Evolutionary conservation across 2,329 filamentous ascomycete genomes (phyloP).

Genomic region (Hymenoscyphus scutula): DNA sequence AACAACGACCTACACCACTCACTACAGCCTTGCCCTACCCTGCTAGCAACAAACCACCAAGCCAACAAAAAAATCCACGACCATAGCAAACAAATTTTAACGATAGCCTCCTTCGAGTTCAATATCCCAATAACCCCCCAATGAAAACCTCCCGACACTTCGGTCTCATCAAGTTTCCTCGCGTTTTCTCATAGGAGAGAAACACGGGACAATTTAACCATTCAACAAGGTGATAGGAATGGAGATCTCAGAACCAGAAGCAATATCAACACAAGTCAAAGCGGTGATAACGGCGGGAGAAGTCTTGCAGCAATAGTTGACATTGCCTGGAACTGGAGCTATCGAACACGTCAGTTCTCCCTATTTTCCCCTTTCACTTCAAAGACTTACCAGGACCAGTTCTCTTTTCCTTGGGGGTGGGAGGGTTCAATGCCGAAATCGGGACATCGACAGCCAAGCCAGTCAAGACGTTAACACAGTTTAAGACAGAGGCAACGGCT

Average conservation of each 20-base stretch:
- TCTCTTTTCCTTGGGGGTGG: neutral
- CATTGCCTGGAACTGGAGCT: neutral
- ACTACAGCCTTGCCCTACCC: neutral
- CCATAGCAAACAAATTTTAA: neutral
- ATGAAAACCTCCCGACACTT: too few relatives aligned
- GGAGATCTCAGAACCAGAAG: neutral
- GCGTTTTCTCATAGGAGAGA: too few relatives aligned
- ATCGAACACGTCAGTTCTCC: neutral
- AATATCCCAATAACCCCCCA: neutral
- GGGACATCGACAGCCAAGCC: neutral
- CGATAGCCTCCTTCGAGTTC: neutral
- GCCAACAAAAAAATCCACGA: neutral
- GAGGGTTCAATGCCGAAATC: neutral
- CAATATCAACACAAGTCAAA: constrained; percentile 11
- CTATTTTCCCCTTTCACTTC: neutral
- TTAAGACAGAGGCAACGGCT: constrained; percentile 4
- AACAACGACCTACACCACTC: neutral
- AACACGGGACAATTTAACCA: neutral
- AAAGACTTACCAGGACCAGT: neutral
- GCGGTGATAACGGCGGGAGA: neutral
- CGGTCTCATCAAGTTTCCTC: too few relatives aligned
- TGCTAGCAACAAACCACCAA: neutral
- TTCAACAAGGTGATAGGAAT: constrained; percentile 7
- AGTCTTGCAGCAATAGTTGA: constrained; percentile 11
- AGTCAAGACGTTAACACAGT: constrained; percentile 8